Conservation (phyloP, 768 basidiomycete genomes). For the Suillus discolor region DNA sequence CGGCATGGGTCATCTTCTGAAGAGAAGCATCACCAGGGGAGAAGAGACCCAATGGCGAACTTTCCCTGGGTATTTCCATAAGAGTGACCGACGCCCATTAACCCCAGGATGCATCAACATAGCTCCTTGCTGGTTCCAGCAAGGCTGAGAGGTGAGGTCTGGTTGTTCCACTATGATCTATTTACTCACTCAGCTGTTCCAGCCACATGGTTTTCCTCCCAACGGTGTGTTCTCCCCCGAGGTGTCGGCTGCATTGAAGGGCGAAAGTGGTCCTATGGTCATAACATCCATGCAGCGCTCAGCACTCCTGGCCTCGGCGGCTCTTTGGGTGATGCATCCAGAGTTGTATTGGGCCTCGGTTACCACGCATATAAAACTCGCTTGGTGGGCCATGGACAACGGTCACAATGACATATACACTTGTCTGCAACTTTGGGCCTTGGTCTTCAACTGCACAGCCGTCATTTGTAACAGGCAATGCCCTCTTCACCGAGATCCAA, state of each 20-base stretch:
- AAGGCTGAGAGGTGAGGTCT: too few species aligned
- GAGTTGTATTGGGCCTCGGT: not conserved
- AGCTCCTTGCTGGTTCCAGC: too few species aligned
- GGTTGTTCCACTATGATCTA: fast-evolving
- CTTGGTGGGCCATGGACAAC: not conserved
- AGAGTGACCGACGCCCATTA: fast-evolving
- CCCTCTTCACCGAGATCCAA: too few species aligned
- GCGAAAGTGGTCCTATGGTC: fast-evolving
- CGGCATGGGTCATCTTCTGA: not conserved
- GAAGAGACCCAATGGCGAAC: too few species aligned
- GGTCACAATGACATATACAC: not conserved
- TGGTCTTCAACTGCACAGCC: not conserved
- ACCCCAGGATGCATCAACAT: too few species aligned
- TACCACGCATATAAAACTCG: not conserved
- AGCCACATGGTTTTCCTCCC: not conserved
- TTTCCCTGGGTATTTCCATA: too few species aligned
- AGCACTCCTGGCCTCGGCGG: not conserved
- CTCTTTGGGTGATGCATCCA: too few species aligned
- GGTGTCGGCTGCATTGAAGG: not conserved
- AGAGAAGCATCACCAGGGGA: too few species aligned
- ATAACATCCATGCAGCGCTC: not conserved
- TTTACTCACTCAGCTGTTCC: too few species aligned
- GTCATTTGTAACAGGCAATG: not conserved
- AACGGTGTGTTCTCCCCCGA: not conserved
- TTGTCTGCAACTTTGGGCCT: not conserved